phyloP scores from a whole-genome alignment of 2,329 filamentous ascomycete species.

The Nannizziopsis arthrosporioides region DNA sequence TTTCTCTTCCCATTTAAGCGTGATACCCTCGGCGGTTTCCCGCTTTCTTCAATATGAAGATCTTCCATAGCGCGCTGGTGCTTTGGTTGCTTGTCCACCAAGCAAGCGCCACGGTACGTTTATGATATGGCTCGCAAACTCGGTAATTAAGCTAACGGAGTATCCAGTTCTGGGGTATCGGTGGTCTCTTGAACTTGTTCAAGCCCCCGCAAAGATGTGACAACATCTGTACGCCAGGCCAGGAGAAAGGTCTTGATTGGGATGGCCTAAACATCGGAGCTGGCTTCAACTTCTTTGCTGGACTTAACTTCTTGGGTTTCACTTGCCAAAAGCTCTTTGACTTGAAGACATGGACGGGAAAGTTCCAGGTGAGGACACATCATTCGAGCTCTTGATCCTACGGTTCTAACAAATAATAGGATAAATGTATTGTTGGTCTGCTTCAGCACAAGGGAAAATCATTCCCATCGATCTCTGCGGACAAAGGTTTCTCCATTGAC shows the following conservation, averaged over 20 bases:
- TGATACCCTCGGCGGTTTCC: background rate
- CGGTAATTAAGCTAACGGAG: background rate
- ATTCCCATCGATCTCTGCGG: slow-evolving; percentile 35
- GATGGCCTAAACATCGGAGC: slow-evolving; percentile 47
- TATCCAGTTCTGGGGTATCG: background rate
- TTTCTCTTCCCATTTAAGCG: background rate
- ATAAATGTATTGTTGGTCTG: slow-evolving; percentile 51
- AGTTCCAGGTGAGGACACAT: slow-evolving; percentile 15
- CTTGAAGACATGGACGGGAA: slow-evolving; percentile 18
- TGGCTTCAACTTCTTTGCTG: slow-evolving; percentile 66
- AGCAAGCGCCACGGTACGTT: slow-evolving; percentile 20
- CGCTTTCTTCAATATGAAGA: slow-evolving; percentile 17
- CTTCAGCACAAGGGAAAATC: slow-evolving; percentile 42
- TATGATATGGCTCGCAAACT: background rate
- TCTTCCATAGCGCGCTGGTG: slow-evolving; percentile 15
- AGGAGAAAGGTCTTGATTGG: slow-evolving; percentile 63
- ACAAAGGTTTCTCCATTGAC: slow-evolving; percentile 59
- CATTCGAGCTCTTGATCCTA: slow-evolving; percentile 15
- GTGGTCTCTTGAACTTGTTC: background rate
- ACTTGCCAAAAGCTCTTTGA: slow-evolving; percentile 49
- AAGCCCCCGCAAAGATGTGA: slow-evolving; percentile 56
- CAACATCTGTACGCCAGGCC: slow-evolving; percentile 63
- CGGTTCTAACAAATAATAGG: slow-evolving; percentile 37
- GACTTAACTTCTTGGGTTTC: slow-evolving; percentile 64
- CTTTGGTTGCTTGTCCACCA: slow-evolving; percentile 18